Evolutionary conservation across 768 basidiomycete species (phyloP).

Genomic region (Boletus insuetus): DNA sequence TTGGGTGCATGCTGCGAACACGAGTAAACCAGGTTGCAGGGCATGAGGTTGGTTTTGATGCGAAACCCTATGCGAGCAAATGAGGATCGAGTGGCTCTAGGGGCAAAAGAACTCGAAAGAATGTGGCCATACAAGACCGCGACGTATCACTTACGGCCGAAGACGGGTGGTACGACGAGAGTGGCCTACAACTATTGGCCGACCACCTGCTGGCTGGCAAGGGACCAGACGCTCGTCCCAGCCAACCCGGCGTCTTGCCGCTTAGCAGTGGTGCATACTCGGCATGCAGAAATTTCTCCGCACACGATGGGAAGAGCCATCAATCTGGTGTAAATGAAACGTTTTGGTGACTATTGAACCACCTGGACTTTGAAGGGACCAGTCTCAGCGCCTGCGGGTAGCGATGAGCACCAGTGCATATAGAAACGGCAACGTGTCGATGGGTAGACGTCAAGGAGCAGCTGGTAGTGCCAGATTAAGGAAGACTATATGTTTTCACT

Average conservation of each 20-base stretch:
- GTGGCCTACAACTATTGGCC: neutral
- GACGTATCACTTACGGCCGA: slow-evolving; percentile 16
- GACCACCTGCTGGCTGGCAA: neutral
- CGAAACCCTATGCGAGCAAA: slow-evolving; percentile 33
- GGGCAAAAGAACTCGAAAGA: slow-evolving; percentile 26
- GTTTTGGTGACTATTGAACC: slow-evolving; percentile 1
- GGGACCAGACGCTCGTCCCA: slow-evolving; percentile 7
- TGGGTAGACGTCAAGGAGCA: slow-evolving; percentile 23
- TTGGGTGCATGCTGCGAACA: slow-evolving; percentile 31
- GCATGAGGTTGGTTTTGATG: slow-evolving; percentile 37
- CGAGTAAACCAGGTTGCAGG: slow-evolving; percentile 37
- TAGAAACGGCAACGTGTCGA: slow-evolving; percentile 17
- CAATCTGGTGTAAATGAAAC: slow-evolving; percentile 8
- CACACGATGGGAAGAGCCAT: neutral
- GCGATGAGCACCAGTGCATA: neutral
- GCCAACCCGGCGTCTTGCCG: slow-evolving; percentile 11
- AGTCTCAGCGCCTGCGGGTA: neutral
- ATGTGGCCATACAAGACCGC: slow-evolving; percentile 19
- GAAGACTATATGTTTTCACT: slow-evolving; percentile 3
- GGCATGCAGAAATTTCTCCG: slow-evolving; percentile 8
- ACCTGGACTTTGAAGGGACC: slow-evolving; percentile 1
- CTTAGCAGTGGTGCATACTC: neutral
- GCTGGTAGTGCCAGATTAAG: slow-evolving; percentile 2
- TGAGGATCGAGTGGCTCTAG: slow-evolving; percentile 38
- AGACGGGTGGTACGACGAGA: slow-evolving; percentile 1